Base-by-base conservation (phyloP, 805 yeast species). In the Saturnispora diversa region DNA sequence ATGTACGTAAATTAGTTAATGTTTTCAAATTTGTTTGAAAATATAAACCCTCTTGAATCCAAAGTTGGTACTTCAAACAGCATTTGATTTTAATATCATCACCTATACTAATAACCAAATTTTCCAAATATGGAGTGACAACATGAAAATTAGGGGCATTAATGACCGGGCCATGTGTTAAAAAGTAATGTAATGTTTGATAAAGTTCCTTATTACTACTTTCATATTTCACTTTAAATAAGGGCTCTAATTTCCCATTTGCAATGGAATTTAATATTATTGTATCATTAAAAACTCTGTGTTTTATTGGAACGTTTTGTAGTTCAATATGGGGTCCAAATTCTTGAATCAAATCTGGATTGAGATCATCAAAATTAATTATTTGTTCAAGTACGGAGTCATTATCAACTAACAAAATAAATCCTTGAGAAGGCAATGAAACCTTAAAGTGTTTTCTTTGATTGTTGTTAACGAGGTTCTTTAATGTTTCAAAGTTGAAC, bases 31-130 rank as follows among this genome's bases (percentile, higher is more conserved):
- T 45, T 19, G 45, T 40, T 5, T 33, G 35, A 16, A 34, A 19
- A 23, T 45, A 39, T 2, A 59, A 35, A 3, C 51, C 41, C 40
- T 56, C 53, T 10, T 42, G 35, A 2, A 58, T 11, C 12, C 40
- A 40, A 8, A 50, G 35, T 4, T 44, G 34, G 20, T 43, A 50
- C 2, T 20, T 17, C 16, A 47, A 24, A 7, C 9, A 9, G 35
- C 49, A 51, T 3, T 23, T 22, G 2, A 48, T 19, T n/a, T 10
- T 9, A 5, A 28, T 9, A 5, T 37, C 15, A 17, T 22, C 23
- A 6, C 4, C 7, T 15, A 19, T 5, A 11, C 13, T 26, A 4
- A 35, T 9, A 6, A 12, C 8, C 26, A 39, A 26, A 16, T 21
- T 21, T 35, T 35, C 24, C 11, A 40, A 30, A 13, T 35, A 25